phyloP scores from a whole-genome alignment of 2,329 filamentous ascomycete species.

The Trichophaea hybrida region DNA sequence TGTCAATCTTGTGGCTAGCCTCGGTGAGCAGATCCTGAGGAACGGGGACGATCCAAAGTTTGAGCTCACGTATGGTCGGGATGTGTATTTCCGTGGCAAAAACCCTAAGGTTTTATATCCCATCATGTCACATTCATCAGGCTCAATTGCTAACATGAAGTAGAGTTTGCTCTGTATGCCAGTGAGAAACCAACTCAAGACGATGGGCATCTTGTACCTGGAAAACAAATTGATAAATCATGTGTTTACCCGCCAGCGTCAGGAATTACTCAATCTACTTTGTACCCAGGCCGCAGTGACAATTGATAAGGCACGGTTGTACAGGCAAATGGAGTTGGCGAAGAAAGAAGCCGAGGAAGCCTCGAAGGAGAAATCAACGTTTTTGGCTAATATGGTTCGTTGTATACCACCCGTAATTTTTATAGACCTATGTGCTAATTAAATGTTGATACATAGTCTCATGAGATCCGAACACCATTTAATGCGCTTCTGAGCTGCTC shows the following conservation, averaged over 20 bases:
- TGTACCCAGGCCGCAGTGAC: constrained; percentile 28
- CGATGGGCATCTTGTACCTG: constrained; percentile 27
- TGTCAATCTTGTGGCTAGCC: constrained; percentile 87
- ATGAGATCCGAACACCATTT: constrained; percentile 39
- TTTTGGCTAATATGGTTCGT: constrained; percentile 43
- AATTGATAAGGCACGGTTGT: constrained; percentile 27
- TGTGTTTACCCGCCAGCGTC: constrained; percentile 26
- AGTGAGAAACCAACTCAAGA: constrained; percentile 28
- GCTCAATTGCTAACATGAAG: too few species aligned
- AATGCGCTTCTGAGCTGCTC: constrained; percentile 48
- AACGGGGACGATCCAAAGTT: constrained; percentile 27
- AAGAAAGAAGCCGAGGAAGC: constrained; percentile 38
- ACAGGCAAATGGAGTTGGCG: constrained; percentile 27
- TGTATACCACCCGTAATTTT: neutral
- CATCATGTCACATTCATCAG: neutral
- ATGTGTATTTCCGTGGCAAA: constrained; percentile 25
- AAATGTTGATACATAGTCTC: neutral
- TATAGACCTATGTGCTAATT: neutral
- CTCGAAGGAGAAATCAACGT: constrained; percentile 48
- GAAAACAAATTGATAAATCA: constrained; percentile 28
- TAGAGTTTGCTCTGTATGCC: constrained; percentile 26
- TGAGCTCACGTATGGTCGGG: constrained; percentile 26
- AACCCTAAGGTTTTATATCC: constrained; percentile 18
- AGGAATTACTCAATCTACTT: constrained; percentile 27
- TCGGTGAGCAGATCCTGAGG: constrained; percentile 51